Evolutionary conservation across 441 rosid species (phyloP).

Genomic region (Lepidium campestre): DNA sequence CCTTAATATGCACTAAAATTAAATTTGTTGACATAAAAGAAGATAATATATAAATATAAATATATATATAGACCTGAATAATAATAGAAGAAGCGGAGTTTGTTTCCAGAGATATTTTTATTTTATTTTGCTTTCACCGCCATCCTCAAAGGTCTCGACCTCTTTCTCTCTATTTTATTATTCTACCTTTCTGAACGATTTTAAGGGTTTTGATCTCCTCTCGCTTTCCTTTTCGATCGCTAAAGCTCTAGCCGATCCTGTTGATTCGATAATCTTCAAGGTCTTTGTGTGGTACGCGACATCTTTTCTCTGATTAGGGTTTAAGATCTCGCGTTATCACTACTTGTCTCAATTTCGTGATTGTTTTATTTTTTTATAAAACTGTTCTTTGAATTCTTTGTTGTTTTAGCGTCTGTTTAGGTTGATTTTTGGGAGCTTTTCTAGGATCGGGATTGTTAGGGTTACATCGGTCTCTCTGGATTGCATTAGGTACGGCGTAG

Average conservation of each 20-base stretch:
- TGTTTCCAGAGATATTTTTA: background rate
- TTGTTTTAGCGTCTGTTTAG: background rate
- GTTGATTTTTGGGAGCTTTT: background rate
- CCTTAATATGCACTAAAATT: background rate
- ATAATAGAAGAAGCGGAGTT: slow-evolving; percentile 9
- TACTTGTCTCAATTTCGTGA: background rate
- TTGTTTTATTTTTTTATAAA: background rate
- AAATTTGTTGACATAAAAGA: background rate
- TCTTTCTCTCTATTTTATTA: background rate
- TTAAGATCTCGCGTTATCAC: slow-evolving; percentile 18
- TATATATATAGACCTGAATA: background rate
- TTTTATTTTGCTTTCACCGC: slow-evolving; percentile 16
- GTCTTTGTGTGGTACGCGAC: background rate
- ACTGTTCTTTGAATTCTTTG: background rate
- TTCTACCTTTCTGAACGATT: background rate
- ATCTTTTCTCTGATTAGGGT: slow-evolving; percentile 21
- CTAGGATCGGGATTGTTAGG: slow-evolving; percentile 24
- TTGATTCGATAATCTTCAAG: slow-evolving; percentile 1
- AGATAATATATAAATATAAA: background rate
- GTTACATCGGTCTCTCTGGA: slow-evolving; percentile 4
- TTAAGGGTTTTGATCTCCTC: slow-evolving; percentile 9
- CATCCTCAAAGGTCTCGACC: slow-evolving; percentile 22
- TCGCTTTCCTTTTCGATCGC: slow-evolving; percentile 1
- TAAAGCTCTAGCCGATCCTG: slow-evolving; percentile 2
- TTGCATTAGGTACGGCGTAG: slow-evolving; percentile 9